These are phyloP conservation scores for Cryptosporidium ryanae DNA, from an alignment of 169 alveolate genomes.

Conservation along the genomic window DNA sequence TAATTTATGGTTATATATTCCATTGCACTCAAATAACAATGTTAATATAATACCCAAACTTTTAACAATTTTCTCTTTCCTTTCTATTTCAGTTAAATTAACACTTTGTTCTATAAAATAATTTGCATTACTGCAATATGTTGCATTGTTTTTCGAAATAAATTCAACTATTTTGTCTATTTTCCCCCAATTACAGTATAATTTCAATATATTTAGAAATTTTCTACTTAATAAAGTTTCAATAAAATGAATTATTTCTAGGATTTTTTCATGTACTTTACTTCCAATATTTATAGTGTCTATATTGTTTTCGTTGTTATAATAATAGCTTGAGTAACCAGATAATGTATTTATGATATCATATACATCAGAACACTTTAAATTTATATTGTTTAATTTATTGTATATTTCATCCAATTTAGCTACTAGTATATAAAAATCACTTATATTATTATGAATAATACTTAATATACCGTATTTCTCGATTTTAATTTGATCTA, in stretches of 20 bases:
- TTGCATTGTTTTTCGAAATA: neutral
- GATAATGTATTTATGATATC: neutral
- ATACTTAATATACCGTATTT: neutral
- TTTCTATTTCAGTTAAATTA: neutral
- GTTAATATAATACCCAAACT: slow-evolving; percentile 12
- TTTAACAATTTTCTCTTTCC: slow-evolving; percentile 4
- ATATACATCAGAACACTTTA: slow-evolving; percentile 40
- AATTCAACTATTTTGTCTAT: slow-evolving; percentile 49
- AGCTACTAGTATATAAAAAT: neutral
- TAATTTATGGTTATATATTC: neutral
- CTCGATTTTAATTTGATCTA: neutral
- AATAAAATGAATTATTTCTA: slow-evolving; percentile 10
- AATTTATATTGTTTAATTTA: neutral
- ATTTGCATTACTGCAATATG: too few relatives aligned
- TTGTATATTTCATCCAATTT: slow-evolving; percentile 18
- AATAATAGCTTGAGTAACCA: neutral
- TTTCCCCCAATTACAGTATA: slow-evolving; percentile 61
- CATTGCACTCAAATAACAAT: slow-evolving; percentile 10
- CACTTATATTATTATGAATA: slow-evolving; percentile 2
- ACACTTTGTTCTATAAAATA: neutral
- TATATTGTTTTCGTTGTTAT: neutral
- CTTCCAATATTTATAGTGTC: slow-evolving; percentile 1
- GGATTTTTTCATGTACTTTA: slow-evolving; percentile 2
- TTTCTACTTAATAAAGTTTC: slow-evolving; percentile 6
- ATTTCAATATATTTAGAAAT: neutral